Conservation (phyloP, 2,329 filamentous ascomycete species). For the Colletotrichum spaethianum region DNA sequence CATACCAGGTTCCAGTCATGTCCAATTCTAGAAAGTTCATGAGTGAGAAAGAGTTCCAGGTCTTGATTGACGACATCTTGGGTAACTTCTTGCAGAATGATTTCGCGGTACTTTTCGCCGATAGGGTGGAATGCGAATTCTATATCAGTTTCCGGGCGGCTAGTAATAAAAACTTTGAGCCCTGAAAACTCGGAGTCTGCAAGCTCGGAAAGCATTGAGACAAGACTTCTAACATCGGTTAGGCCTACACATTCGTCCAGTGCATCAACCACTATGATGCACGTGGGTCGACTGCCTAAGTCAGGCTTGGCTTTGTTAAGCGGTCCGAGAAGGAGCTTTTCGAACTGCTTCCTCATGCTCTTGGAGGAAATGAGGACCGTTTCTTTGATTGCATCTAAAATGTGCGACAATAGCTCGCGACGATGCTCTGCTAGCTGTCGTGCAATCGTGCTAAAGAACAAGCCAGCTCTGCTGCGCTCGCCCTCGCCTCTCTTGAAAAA, state of each 20-base stretch:
- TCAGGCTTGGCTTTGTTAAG: fast-evolving
- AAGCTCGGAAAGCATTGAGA: neutral
- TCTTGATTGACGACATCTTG: too few species aligned
- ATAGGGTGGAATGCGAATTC: too few species aligned
- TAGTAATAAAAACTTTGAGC: conserved; percentile 33
- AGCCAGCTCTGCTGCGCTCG: conserved; percentile 51
- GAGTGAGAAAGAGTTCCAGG: too few species aligned
- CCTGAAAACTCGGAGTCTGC: neutral
- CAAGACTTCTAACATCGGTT: neutral
- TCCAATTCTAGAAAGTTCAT: too few species aligned
- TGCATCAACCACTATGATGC: neutral
- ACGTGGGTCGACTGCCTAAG: neutral
- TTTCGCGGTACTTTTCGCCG: too few species aligned
- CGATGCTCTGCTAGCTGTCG: conserved; percentile 47
- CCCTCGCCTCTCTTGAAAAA: conserved; percentile 58
- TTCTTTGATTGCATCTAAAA: conserved; percentile 38
- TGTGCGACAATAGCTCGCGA: conserved; percentile 41
- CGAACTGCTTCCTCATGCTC: neutral
- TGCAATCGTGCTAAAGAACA: conserved; percentile 57
- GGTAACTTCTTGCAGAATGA: too few species aligned
- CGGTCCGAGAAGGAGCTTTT: neutral
- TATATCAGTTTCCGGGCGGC: conserved; percentile 54
- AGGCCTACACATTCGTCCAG: neutral
- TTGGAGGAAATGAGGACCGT: conserved; percentile 1
- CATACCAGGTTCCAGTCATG: too few species aligned